These are phyloP conservation scores for Penicillium coprophilum DNA, from an alignment of 495 filamentous ascomycete species.

Conservation along the genomic window DNA sequence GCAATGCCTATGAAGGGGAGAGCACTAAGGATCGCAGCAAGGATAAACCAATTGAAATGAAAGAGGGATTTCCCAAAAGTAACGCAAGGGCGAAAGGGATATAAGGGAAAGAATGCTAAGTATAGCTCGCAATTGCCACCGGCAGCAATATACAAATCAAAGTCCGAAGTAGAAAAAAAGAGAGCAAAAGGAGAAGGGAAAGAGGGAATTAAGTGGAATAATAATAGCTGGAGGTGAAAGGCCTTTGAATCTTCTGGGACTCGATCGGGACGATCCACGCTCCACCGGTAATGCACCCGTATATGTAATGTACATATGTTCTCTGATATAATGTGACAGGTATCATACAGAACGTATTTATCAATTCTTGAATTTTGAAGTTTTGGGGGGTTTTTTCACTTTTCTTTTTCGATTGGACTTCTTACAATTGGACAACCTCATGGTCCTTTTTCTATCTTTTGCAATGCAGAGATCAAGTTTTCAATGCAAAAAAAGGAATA, in stretches of 20 bases:
- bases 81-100: constrained; percentile 38
- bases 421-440: too few species aligned
- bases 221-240: constrained; percentile 22
- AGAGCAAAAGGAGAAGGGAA: constrained; percentile 23
- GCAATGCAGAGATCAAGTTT: too few species aligned
- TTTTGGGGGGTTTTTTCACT: neutral
- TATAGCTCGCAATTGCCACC: constrained; percentile 32
- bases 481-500: neutral
- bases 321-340: constrained; percentile 19
- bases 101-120: constrained; percentile 24
- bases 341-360: constrained; percentile 3
- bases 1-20: constrained; percentile 16
- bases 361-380: constrained; percentile 5
- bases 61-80: constrained; percentile 15
- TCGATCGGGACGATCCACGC: constrained; percentile 36
- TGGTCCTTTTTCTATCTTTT: constrained; percentile 15
- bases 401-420: too few species aligned
- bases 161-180: constrained; percentile 25
- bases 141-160: constrained; percentile 28
- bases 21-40: constrained; percentile 35
- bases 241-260: constrained; percentile 27
- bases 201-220: constrained; percentile 22
- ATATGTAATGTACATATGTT: constrained; percentile 15
- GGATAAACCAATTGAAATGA: constrained; percentile 29
- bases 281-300: constrained; percentile 22